These are phyloP conservation scores for Geranomyces michiganensis DNA, from an alignment of 192 early-diverging fungal genomes.

Conservation along the genomic window DNA sequence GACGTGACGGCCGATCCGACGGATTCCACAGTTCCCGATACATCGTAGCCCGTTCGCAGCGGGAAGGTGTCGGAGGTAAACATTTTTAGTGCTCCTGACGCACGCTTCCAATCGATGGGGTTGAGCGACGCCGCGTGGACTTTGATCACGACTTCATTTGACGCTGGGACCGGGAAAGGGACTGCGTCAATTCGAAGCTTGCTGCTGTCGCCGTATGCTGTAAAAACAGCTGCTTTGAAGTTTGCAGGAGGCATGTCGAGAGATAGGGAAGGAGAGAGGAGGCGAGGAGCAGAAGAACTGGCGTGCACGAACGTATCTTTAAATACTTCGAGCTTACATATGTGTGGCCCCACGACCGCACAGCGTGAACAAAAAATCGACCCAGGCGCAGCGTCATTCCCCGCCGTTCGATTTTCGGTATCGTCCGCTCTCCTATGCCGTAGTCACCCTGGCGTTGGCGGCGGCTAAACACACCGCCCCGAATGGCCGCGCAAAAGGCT, in stretches of 20 bases:
- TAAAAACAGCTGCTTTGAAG: constrained; percentile 19
- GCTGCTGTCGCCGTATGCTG: constrained; percentile 10
- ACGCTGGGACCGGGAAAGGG: background rate
- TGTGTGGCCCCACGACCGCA: too few species aligned
- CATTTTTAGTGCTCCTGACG: constrained; percentile 43
- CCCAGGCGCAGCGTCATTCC: too few species aligned
- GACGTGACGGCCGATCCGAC: constrained; percentile 38
- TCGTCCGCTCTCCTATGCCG: too few species aligned
- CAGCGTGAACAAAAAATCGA: too few species aligned
- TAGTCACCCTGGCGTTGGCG: too few species aligned
- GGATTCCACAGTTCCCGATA: constrained; percentile 49
- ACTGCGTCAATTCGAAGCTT: constrained; percentile 5
- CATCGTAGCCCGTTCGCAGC: constrained; percentile 55
- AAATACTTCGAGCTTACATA: too few species aligned
- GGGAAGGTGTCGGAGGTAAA: constrained; percentile 38
- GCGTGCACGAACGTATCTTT: too few species aligned
- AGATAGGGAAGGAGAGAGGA: too few species aligned
- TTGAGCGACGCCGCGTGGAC: constrained; percentile 59
- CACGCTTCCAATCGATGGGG: constrained; percentile 58
- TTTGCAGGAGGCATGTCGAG: background rate
- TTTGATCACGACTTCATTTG: constrained; percentile 20
- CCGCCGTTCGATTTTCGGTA: too few species aligned
- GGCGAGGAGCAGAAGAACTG: too few species aligned
- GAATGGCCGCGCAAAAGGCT: too few species aligned
- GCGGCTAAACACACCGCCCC: too few species aligned